These are phyloP conservation scores for Cercophora newfieldiana DNA, from an alignment of 495 filamentous ascomycete genomes.

Conservation along the genomic window DNA sequence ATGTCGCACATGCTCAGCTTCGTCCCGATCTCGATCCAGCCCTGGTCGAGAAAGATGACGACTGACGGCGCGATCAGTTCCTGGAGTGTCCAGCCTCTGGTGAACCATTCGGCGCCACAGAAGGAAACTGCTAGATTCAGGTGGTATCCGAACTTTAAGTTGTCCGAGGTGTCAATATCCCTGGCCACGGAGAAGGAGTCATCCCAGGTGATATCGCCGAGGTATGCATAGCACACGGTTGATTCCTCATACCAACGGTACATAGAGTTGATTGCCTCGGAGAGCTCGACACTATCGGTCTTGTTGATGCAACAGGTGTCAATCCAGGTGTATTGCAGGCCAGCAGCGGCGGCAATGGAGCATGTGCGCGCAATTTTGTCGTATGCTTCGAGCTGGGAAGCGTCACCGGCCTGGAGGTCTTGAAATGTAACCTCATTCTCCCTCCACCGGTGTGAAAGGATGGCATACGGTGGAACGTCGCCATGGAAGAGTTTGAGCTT, in stretches of 20 bases:
- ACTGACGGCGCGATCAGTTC: conserved; percentile 2
- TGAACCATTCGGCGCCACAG: neutral
- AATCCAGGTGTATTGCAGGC: conserved; percentile 3
- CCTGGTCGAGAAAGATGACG: neutral
- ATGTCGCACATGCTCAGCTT: neutral
- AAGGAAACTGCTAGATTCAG: too few relatives aligned
- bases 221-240: conserved; percentile 32
- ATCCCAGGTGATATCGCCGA: conserved; percentile 15
- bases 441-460: conserved; percentile 2
- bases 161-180: neutral
- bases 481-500: neutral
- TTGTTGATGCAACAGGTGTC: too few relatives aligned
- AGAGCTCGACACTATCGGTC: too few relatives aligned
- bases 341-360: neutral
- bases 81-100: too few relatives aligned
- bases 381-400: neutral
- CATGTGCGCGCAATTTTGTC: neutral
- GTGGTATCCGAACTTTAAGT: conserved; percentile 7
- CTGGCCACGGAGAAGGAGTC: neutral
- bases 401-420: neutral
- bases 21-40: conserved; percentile 5
- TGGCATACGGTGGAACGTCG: neutral
- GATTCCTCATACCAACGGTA: conserved; percentile 36
- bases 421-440: neutral
- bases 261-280: too few relatives aligned